A percentile compares a stretch with the other conserved stretches of the same genome.
These are phyloP conservation scores for Mycena pura DNA, from an alignment of 768 basidiomycete species.

Conservation along the genomic window DNA sequence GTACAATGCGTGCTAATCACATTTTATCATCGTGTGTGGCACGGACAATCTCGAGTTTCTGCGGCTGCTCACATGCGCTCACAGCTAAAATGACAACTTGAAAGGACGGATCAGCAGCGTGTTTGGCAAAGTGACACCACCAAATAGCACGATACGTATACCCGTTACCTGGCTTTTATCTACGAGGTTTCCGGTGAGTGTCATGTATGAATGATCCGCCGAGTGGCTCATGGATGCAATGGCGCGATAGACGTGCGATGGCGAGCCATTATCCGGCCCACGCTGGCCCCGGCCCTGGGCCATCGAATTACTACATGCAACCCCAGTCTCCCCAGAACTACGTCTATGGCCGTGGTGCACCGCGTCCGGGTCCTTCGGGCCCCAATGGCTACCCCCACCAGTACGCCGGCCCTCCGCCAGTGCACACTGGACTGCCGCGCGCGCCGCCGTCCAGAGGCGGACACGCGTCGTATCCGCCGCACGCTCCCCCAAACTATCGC, in stretches of 20 bases:
- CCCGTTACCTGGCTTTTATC: too few relatives aligned
- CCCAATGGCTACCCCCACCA: slow-evolving; percentile 22
- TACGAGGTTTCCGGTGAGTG: too few relatives aligned
- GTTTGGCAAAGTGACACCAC: too few relatives aligned
- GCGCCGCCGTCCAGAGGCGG: not conserved
- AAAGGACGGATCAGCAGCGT: too few relatives aligned
- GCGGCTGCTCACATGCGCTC: too few relatives aligned
- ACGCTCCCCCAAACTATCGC: slow-evolving; percentile 1
- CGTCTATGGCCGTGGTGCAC: slow-evolving; percentile 1
- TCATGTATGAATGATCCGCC: too few relatives aligned
- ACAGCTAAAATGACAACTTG: too few relatives aligned
- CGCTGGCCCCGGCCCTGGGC: slow-evolving; percentile 7
- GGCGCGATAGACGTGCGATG: slow-evolving; percentile 14
- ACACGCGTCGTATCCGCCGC: not conserved
- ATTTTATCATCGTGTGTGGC: too few relatives aligned
- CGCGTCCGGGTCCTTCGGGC: not conserved
- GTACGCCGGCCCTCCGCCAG: not conserved
- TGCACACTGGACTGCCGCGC: slow-evolving; percentile 5
- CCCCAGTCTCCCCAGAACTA: slow-evolving; percentile 1
- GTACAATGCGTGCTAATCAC: too few relatives aligned
- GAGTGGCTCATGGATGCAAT: too few relatives aligned
- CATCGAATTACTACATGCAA: slow-evolving; percentile 18
- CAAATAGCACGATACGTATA: too few relatives aligned
- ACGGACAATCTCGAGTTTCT: too few relatives aligned
- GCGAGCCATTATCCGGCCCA: slow-evolving; percentile 14